phyloP scores from a whole-genome alignment of 2,329 filamentous ascomycete genomes.

The Xylariaceae sp. region DNA sequence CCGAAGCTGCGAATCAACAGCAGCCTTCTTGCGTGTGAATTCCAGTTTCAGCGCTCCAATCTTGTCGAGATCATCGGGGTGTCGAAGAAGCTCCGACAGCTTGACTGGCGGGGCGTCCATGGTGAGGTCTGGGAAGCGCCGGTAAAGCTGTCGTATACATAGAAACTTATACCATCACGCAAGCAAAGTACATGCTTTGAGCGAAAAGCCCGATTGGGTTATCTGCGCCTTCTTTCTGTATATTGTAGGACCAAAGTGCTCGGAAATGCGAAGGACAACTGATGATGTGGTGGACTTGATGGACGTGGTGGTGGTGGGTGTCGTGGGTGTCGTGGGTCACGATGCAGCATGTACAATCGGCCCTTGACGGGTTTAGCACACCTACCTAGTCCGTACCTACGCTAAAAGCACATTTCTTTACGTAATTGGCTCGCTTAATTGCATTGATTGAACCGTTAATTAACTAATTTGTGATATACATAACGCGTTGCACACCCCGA shows the following conservation, averaged over 20 bases:
- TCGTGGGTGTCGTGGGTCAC: not conserved
- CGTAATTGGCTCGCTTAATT: too few species aligned
- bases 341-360: not conserved
- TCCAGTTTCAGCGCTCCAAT: slow-evolving; percentile 84
- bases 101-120: slow-evolving; percentile 70
- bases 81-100: slow-evolving; percentile 86
- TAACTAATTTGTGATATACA: too few species aligned
- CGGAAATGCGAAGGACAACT: not conserved
- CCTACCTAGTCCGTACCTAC: too few species aligned
- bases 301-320: not conserved
- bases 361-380: not conserved
- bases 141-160: slow-evolving; percentile 23
- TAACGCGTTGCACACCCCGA: too few species aligned
- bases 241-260: not conserved
- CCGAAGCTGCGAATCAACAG: slow-evolving; percentile 84
- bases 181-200: not conserved
- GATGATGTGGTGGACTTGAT: not conserved
- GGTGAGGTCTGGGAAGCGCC: slow-evolving; percentile 26
- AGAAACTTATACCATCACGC: slow-evolving; percentile 26
- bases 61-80: slow-evolving; percentile 96
- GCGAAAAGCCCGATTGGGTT: not conserved
- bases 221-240: not conserved
- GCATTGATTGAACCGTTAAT: too few species aligned
- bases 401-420: too few species aligned
- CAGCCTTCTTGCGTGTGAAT: slow-evolving; percentile 88